Base-by-base conservation (phyloP, 768 basidiomycete genomes). In the Clavulina sp. region DNA sequence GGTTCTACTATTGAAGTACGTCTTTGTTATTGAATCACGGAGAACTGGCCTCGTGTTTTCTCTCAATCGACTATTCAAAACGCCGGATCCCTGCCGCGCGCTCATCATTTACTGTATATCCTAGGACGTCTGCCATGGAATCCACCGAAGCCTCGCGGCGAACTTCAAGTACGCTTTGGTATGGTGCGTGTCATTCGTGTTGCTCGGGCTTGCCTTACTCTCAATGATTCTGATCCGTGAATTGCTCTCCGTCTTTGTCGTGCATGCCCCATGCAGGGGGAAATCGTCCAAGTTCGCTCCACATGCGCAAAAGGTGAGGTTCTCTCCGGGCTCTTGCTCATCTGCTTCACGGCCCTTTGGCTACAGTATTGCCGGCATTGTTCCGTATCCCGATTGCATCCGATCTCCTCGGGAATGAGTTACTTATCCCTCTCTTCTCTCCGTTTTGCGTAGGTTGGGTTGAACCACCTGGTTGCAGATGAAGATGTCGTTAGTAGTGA, bases 121-220 rank as follows among this genome's bases (percentile, higher is more conserved):
- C 5, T 53, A 85, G 82, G 76, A 79, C 59, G 89, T 93, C 18
- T 96, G 92, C 65, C 81, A 89, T 61, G 85, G 86, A 47, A 85
- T 95, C 47, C 92, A 95, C 66, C 75, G 88, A 50, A 85, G 85
- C 18, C 72, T 99, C 18, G 84, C 81, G 2, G 70, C 81, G 1
- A 89, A 96, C 61, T 95, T 96, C 72, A 82, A 86, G 55, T 95
- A 93, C 65, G 91, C 79, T 5, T 77, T 96, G 52, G 84, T 97
- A 49, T 99, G 92, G 85, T 85, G 59, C 61, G 79, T 46, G 26
- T 46, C 43, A 13, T 9, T 28, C 43, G 13, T 13, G 9, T 13
- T 13, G 26, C 43, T 28, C n/a, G n/a, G n/a, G n/a, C 48, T n/a
- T 44, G 4, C 36, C 26, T 49, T 13, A 32, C 28, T 48, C 18